Evolutionary conservation across 2,329 filamentous ascomycete genomes (phyloP).

Genomic region (Sporothrix curviconia): DNA sequence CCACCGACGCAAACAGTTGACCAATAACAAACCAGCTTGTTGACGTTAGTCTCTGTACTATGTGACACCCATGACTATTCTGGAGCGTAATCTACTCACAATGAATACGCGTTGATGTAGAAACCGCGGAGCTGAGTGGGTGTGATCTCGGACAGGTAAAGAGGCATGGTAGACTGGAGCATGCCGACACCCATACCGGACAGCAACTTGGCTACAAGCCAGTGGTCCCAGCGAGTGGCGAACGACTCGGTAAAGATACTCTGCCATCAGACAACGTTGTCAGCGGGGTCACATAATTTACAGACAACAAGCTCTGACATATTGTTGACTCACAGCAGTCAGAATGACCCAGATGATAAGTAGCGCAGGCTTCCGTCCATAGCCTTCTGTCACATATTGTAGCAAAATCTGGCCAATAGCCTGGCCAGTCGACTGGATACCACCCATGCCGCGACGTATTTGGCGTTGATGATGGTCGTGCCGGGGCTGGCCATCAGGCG

Average conservation of each 20-base stretch:
- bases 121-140: conserved; percentile 34
- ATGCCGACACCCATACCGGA: conserved; percentile 34
- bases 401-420: conserved; percentile 21
- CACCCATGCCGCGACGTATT: conserved; percentile 16
- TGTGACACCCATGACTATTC: too few relatives aligned
- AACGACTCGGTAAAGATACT: conserved; percentile 32
- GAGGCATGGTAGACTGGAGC: conserved; percentile 34
- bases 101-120: conserved; percentile 33
- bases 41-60: neutral
- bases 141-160: conserved; percentile 35
- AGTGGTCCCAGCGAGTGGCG: conserved; percentile 32
- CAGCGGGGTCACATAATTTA: neutral
- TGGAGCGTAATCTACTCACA: conserved; percentile 24
- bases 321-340: conserved; percentile 20
- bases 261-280: conserved; percentile 6
- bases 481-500: conserved; percentile 14
- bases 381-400: conserved; percentile 30
- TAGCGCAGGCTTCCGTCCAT: conserved; percentile 31
- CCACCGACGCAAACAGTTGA: conserved; percentile 36
- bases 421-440: conserved; percentile 13
- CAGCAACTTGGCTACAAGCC: conserved; percentile 30
- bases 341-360: conserved; percentile 31
- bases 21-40: conserved; percentile 36
- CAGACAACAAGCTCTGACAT: neutral
- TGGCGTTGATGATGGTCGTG: conserved; percentile 12